Conservation (phyloP, 2,329 filamentous ascomycete genomes). For the Aspergillus brasiliensis region DNA sequence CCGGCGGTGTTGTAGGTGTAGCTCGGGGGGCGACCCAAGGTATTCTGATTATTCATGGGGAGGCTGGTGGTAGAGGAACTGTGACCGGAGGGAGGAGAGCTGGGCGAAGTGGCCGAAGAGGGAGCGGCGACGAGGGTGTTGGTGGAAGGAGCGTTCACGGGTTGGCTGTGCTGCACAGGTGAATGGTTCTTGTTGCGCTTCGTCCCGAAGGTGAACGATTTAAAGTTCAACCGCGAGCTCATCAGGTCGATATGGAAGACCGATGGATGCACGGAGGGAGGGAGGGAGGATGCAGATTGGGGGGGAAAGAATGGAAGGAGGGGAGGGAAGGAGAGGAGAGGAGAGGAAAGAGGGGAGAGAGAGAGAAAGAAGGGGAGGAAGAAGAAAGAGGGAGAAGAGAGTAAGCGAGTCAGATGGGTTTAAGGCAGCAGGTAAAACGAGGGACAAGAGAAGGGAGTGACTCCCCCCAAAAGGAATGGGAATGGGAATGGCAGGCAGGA, state of each 20-base stretch:
- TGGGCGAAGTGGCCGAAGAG: slow-evolving; percentile 36
- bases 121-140: slow-evolving; percentile 37
- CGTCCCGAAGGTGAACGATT: slow-evolving; percentile 51
- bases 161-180: slow-evolving; percentile 28
- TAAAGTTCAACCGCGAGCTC: slow-evolving; percentile 56
- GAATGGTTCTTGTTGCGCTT: slow-evolving; percentile 55
- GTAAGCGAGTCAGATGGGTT: slow-evolving; percentile 11
- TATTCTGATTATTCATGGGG: slow-evolving; percentile 58
- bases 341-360: slow-evolving; percentile 17
- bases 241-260: slow-evolving; percentile 50
- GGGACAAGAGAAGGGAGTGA: background rate
- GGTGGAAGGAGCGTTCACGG: slow-evolving; percentile 32
- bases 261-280: slow-evolving; percentile 22
- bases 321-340: slow-evolving; percentile 9
- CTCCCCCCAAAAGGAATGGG: too few species aligned
- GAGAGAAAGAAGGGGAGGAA: background rate
- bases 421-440: background rate
- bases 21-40: slow-evolving; percentile 63
- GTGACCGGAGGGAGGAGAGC: slow-evolving; percentile 41
- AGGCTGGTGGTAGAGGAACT: slow-evolving; percentile 54
- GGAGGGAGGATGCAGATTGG: background rate
- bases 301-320: slow-evolving; percentile 13
- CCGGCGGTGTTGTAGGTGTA: slow-evolving; percentile 60
- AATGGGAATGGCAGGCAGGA: too few species aligned
- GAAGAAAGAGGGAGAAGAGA: slow-evolving; percentile 14